Evolutionary conservation across 441 rosid genomes (phyloP).

Genomic region (Croton setiger): DNA sequence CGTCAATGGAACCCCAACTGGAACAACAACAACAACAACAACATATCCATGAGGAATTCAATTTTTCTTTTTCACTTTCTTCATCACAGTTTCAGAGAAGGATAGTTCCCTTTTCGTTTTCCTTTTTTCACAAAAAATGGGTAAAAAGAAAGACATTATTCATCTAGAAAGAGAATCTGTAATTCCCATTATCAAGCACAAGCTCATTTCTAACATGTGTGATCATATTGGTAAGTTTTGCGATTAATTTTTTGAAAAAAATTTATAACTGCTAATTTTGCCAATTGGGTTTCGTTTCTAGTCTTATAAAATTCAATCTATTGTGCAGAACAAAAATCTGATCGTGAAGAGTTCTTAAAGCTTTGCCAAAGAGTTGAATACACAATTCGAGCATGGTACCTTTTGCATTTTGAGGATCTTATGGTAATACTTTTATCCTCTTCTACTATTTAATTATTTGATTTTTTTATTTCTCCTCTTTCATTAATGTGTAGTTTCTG

Average conservation of each 20-base stretch:
- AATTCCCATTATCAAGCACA: conserved; percentile 71
- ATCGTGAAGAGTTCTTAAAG: conserved; percentile 66
- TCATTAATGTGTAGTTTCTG: no score
- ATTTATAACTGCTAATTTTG: neutral
- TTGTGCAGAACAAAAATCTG: conserved; percentile 41
- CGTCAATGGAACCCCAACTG: no score
- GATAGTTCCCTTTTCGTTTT: neutral
- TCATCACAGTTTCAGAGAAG: neutral
- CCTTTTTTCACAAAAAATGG: conserved; percentile 9
- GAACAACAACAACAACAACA: neutral
- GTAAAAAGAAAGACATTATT: conserved; percentile 51
- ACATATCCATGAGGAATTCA: neutral
- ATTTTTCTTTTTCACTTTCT: neutral
- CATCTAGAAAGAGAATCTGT: conserved; percentile 73
- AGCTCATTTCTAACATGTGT: conserved; percentile 53
- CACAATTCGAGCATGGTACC: conserved; percentile 85
- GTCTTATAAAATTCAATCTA: neutral
- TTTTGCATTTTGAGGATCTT: conserved; percentile 72
- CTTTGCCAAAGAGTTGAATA: conserved; percentile 76
- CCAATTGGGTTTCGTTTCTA: neutral
- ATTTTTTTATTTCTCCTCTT: neutral
- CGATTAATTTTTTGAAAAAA: neutral
- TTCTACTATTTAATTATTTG: neutral
- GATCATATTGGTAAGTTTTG: conserved; percentile 46
- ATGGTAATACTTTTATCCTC: conserved; percentile 38